phyloP scores from a whole-genome alignment of 2,329 filamentous ascomycete species.

The Dactylellina parvicollis region DNA sequence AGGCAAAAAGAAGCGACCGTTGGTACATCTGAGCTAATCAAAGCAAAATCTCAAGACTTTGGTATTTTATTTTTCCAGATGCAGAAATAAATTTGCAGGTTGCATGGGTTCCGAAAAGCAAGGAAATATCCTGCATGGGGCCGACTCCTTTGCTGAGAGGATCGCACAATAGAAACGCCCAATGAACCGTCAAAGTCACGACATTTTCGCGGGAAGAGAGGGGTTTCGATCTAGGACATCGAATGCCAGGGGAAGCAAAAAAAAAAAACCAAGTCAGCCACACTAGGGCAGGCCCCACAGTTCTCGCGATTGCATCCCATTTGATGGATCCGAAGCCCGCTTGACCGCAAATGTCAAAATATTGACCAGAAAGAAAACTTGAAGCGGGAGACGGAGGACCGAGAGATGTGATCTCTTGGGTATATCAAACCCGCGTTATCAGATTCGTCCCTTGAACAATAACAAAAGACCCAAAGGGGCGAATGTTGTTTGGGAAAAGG shows the following conservation, averaged over 20 bases:
- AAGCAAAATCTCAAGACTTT: background rate
- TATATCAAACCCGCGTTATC: background rate
- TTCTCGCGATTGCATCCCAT: conserved; percentile 5
- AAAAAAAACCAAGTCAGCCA: too few relatives aligned
- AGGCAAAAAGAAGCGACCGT: conserved; percentile 6
- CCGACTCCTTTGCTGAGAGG: background rate
- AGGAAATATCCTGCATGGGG: background rate
- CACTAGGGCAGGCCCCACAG: conserved; percentile 6
- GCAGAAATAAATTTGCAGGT: background rate
- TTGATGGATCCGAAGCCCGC: conserved; percentile 11
- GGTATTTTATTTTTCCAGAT: background rate
- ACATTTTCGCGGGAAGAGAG: conserved; percentile 12
- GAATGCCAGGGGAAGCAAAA: conserved; percentile 12
- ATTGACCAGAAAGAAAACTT: background rate
- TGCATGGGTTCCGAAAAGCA: background rate
- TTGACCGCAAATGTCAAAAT: conserved; percentile 6
- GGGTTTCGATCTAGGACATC: too few relatives aligned
- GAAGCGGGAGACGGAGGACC: conserved; percentile 19
- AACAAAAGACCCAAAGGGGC: too few relatives aligned
- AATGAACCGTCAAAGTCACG: conserved; percentile 9
- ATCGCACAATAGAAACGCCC: background rate
- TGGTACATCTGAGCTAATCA: background rate
- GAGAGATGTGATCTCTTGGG: background rate
- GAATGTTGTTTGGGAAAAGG: too few relatives aligned
- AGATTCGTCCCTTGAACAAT: too few relatives aligned